These are phyloP conservation scores for Leptodermis oblonga DNA, from an alignment of 257 asterid genomes.

Conservation along the genomic window DNA sequence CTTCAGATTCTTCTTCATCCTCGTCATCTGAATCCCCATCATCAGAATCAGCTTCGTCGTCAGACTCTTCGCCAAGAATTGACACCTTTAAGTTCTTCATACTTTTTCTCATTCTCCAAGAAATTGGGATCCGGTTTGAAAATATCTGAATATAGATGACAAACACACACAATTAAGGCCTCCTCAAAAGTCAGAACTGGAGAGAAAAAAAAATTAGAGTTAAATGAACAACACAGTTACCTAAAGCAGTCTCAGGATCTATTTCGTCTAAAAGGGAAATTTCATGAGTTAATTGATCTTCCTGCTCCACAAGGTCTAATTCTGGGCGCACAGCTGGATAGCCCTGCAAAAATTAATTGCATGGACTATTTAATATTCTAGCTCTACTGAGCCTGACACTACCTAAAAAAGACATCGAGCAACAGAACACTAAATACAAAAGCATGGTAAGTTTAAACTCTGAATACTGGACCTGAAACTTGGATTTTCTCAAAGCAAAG, in stretches of 20 bases:
- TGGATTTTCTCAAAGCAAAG: constrained; percentile 89
- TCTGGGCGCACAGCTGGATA: constrained; percentile 87
- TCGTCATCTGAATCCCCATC: constrained; percentile 61
- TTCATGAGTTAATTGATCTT: constrained; percentile 91
- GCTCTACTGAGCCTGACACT: neutral
- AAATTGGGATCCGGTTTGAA: constrained; percentile 81
- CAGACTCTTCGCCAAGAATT: constrained; percentile 84
- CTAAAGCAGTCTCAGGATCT: constrained; percentile 69
- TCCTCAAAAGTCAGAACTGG: neutral
- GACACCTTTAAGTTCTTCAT: constrained; percentile 87
- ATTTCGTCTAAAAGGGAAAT: constrained; percentile 69
- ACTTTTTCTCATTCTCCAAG: constrained; percentile 69
- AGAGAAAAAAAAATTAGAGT: neutral
- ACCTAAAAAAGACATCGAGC: neutral
- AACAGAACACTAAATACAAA: no score
- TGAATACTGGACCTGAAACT: constrained; percentile 63
- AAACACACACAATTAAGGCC: neutral
- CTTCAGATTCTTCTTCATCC: constrained; percentile 69
- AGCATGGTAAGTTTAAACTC: neutral
- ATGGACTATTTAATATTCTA: constrained; percentile 15
- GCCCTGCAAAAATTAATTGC: constrained; percentile 57
- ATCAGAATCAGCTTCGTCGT: constrained; percentile 48
- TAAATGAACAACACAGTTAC: constrained; percentile 25
- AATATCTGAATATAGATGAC: constrained; percentile 43
- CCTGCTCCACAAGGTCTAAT: constrained; percentile 86